Evolutionary conservation across 1,284 basidiomycete genomes (phyloP).

Genomic region (Chalciporus sp.): DNA sequence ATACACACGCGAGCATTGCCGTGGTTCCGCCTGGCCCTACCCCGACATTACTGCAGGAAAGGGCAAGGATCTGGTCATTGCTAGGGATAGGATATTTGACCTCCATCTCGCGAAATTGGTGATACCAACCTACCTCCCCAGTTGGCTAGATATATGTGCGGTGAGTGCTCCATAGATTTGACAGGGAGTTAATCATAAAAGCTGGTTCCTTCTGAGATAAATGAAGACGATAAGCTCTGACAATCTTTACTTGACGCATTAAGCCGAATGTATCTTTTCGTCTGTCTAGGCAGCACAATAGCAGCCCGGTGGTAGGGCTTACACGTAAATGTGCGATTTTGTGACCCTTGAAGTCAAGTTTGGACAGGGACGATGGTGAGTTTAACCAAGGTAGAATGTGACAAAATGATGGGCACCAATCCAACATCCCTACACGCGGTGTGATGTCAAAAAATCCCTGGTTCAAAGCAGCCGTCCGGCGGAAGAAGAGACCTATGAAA

Average conservation of each 20-base stretch:
- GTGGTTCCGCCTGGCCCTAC: constrained; percentile 76
- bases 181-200: constrained; percentile 17
- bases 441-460: constrained; percentile 29
- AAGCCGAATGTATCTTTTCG: constrained; percentile 10
- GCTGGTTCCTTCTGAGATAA: constrained; percentile 22
- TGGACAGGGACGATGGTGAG: constrained; percentile 15
- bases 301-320: constrained; percentile 12
- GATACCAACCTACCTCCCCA: constrained; percentile 18
- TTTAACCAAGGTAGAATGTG: constrained; percentile 28
- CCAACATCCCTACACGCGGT: constrained; percentile 15
- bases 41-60: constrained; percentile 69
- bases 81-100: constrained; percentile 35
- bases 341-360: constrained; percentile 13
- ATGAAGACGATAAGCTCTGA: constrained; percentile 31
- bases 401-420: constrained; percentile 24
- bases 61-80: constrained; percentile 51
- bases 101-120: constrained; percentile 30
- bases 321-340: constrained; percentile 26
- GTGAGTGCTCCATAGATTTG: constrained; percentile 18
- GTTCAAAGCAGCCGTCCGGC: constrained; percentile 23
- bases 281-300: constrained; percentile 15
- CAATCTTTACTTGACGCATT: constrained; percentile 21
- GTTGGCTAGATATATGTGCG: constrained; percentile 28
- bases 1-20: constrained; percentile 71
- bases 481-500: constrained; percentile 27